Evolutionary conservation across 2,329 filamentous ascomycete genomes (phyloP), one percentile per base, ranked within the genome.

Genomic region (Ceratocystis smalleyi): DNA sequence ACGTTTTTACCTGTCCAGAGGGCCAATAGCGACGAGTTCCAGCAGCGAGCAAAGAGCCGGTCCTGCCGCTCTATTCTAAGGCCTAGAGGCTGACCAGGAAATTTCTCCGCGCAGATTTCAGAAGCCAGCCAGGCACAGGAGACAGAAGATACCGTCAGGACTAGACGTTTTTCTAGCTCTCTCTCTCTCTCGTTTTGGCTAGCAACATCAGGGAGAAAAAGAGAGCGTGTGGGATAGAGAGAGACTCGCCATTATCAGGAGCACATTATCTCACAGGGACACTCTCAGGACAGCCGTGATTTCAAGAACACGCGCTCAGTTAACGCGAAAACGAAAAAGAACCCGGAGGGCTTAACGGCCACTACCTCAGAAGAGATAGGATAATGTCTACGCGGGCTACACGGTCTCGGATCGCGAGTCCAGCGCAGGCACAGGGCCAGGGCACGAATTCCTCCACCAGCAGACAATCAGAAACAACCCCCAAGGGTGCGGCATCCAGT

Each of bases 381-480:
- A 71, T 71, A 30, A 66, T 66, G 65, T 43, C 65, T 64, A 61
- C 47, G 55, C 65, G 65, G 40, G 59, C 61, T 32, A 66, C 65
- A 32, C 61, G 65, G 57, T 66, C 65, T 47, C 61, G 57, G 24
- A 43, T 66, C 57, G 40, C 61, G 32, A 63, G 61, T 35, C 65
- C 61, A 35, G 62, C 61, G n/a, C 61, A 61, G 49, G 32, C 59
- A 45, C 59, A 47, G 15, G 40, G 40, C 59, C 59, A 61, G 40
- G 59, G 22, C 22, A 30, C 24, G 30, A 27, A 35, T 5, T 19
- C 43, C 15, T 61, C 61, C 22, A 27, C 17, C 15, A 47, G 47
- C 32, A 19, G 49, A 68, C 65, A 74, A 61, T 69, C 74, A 70
- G 73, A 79, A 72, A 68, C 74, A 69, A 68, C 30, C 22, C 30